Evolutionary conservation across 106 monocot genomes (phyloP).

Genomic region (Phalaenopsis aphrodite): DNA sequence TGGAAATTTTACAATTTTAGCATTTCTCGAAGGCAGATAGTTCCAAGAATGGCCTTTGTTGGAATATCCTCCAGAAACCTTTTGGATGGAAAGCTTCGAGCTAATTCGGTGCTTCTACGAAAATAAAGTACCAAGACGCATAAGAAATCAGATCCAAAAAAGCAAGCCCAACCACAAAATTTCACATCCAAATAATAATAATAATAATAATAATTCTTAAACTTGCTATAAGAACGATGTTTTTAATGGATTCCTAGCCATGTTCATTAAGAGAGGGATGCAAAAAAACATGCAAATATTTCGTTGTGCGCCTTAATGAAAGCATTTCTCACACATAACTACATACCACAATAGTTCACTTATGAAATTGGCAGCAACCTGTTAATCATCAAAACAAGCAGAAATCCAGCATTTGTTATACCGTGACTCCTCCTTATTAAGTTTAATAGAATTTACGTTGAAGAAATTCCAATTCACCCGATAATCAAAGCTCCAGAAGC

Average conservation of each 20-base stretch:
- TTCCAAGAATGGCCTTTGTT: conserved; percentile 17
- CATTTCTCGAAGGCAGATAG: conserved; percentile 14
- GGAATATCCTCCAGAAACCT: conserved; percentile 28
- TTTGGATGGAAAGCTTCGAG: conserved; percentile 45
- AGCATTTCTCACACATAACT: background rate
- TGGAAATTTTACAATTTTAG: conserved; percentile 16
- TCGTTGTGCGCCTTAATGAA: background rate
- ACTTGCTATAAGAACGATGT: background rate
- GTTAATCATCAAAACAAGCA: background rate
- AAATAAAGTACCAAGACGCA: background rate
- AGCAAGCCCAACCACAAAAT: background rate
- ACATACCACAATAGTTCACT: background rate
- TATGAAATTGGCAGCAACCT: background rate
- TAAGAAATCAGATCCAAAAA: background rate
- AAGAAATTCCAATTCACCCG: background rate
- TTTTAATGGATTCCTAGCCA: background rate
- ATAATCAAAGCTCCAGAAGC: background rate
- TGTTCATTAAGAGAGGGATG: background rate
- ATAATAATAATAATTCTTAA: background rate
- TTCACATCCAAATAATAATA: background rate
- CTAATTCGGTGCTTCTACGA: conserved; percentile 53
- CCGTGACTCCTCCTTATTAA: background rate
- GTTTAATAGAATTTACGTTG: background rate
- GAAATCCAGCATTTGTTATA: background rate
- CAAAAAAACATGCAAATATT: background rate